A percentile compares a stretch with the other conserved stretches of the same genome.
These are phyloP conservation scores for Orbilia ellipsospora DNA, from an alignment of 2,329 filamentous ascomycete species.

Conservation along the genomic window DNA sequence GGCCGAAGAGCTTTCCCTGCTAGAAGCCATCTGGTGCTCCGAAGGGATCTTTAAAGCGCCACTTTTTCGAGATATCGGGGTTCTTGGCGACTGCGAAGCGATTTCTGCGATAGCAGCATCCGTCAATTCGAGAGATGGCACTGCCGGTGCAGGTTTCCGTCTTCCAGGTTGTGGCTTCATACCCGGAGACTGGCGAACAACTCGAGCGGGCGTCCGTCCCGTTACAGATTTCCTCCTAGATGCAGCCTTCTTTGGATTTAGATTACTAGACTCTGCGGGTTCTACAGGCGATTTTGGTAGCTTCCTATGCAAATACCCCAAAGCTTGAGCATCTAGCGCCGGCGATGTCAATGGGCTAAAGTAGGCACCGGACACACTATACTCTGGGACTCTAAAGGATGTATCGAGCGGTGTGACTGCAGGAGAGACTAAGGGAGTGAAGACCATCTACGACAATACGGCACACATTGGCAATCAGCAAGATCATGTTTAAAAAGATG, in stretches of 20 bases:
- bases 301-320: conserved; percentile 51
- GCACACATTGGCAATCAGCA: conserved; percentile 29
- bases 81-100: conserved; percentile 62
- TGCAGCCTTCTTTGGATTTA: conserved; percentile 49
- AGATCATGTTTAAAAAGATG: background rate
- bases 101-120: conserved; percentile 64
- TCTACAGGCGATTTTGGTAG: conserved; percentile 69
- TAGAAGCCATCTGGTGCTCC: conserved; percentile 46
- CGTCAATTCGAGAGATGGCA: conserved; percentile 65
- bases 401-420: conserved; percentile 82
- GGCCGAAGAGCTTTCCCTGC: conserved; percentile 57
- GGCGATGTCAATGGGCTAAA: conserved; percentile 87
- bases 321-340: conserved; percentile 76
- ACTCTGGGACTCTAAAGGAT: conserved; percentile 71
- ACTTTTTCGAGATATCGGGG: conserved; percentile 15
- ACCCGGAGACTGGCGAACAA: conserved; percentile 76
- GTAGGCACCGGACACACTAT: conserved; percentile 76
- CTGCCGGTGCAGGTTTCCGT: conserved; percentile 66
- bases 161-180: conserved; percentile 72
- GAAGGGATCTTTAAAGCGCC: conserved; percentile 37
- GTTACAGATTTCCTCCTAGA: conserved; percentile 50
- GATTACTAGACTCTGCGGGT: conserved; percentile 57
- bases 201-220: conserved; percentile 59
- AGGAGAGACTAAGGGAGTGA: conserved; percentile 84
- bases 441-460: conserved; percentile 70